Percentiles rank a stretch among this genome's conserved stretches.
Conservation (phyloP, 306 rosid species). For the Fragaria iinumae region DNA sequence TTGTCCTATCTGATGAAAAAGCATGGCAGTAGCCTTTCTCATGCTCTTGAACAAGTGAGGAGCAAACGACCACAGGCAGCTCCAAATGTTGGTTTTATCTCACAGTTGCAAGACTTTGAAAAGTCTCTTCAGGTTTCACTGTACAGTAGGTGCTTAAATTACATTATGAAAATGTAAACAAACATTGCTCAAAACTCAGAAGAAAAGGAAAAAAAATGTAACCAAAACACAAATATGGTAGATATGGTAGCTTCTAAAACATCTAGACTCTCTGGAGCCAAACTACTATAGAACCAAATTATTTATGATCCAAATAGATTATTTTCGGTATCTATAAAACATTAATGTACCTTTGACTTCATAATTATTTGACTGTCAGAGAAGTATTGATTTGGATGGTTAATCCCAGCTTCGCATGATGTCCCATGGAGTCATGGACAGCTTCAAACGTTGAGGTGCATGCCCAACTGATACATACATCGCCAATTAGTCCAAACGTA, state of each 20-base stretch:
- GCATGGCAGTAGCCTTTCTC: neutral
- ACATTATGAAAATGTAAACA: neutral
- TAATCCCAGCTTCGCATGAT: slow-evolving; percentile 84
- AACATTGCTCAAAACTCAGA: neutral
- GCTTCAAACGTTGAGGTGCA: slow-evolving; percentile 95
- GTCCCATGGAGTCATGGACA: slow-evolving; percentile 41
- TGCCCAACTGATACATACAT: slow-evolving; percentile 62
- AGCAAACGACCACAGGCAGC: slow-evolving; percentile 18
- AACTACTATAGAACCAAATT: neutral
- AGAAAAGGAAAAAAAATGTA: neutral
- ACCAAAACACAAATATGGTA: neutral
- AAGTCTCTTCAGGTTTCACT: slow-evolving; percentile 54
- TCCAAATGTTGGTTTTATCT: slow-evolving; percentile 72
- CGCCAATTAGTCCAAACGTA: slow-evolving; percentile 22
- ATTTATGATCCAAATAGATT: no score
- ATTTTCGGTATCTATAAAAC: neutral
- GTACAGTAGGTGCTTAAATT: neutral
- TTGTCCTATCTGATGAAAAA: slow-evolving; percentile 82
- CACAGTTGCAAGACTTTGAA: slow-evolving; percentile 62
- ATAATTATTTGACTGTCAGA: slow-evolving; percentile 71
- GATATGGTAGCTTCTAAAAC: neutral
- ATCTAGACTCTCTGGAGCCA: neutral
- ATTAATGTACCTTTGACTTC: slow-evolving; percentile 49
- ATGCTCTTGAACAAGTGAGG: no score
- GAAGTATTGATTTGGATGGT: slow-evolving; percentile 97